Evolutionary conservation across 2,329 filamentous ascomycete genomes (phyloP).

Genomic region (Zymoseptoria ardabiliae): DNA sequence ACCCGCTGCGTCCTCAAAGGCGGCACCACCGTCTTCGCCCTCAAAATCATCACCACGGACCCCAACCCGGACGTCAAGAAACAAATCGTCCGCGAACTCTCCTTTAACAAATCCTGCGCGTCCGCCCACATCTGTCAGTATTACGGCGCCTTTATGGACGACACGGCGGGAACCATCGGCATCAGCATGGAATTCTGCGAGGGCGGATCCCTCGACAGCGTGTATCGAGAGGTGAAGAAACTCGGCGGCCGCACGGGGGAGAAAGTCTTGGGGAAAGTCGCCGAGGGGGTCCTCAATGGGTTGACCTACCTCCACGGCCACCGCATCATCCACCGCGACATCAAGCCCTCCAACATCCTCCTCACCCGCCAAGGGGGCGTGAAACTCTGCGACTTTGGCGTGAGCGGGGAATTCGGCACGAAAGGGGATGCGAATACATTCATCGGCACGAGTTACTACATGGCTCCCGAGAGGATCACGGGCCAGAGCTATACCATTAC

Average conservation of each 20-base stretch:
- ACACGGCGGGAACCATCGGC: slow-evolving; percentile 91
- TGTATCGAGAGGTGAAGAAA: slow-evolving; percentile 95
- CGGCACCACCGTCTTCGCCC: slow-evolving; percentile 87
- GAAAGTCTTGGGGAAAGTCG: slow-evolving; percentile 93
- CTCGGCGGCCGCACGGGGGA: slow-evolving; percentile 90
- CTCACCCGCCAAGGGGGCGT: slow-evolving; percentile 87
- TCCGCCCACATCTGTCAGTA: slow-evolving; percentile 96
- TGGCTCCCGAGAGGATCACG: slow-evolving; percentile 96
- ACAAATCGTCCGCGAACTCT: slow-evolving; percentile 91
- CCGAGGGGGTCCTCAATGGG: slow-evolving; percentile 87
- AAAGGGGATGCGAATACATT: slow-evolving; percentile 99
- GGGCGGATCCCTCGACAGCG: slow-evolving; percentile 88
- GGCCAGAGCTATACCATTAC: slow-evolving; percentile 98
- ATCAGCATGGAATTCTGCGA: slow-evolving; percentile 99
- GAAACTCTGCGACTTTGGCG: slow-evolving; percentile 97
- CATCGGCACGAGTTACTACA: slow-evolving; percentile 98
- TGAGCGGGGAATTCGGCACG: slow-evolving; percentile 94
- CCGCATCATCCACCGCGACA: slow-evolving; percentile 97
- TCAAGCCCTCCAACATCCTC: slow-evolving; percentile 96
- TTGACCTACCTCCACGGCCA: slow-evolving; percentile 90
- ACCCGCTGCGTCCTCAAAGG: slow-evolving; percentile 83
- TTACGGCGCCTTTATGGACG: slow-evolving; percentile 94
- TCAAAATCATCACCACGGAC: slow-evolving; percentile 98
- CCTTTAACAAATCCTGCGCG: slow-evolving; percentile 96
- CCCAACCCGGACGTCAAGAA: slow-evolving; percentile 97